phyloP scores from a whole-genome alignment of 768 basidiomycete genomes.

The Tremella fuciformis region DNA sequence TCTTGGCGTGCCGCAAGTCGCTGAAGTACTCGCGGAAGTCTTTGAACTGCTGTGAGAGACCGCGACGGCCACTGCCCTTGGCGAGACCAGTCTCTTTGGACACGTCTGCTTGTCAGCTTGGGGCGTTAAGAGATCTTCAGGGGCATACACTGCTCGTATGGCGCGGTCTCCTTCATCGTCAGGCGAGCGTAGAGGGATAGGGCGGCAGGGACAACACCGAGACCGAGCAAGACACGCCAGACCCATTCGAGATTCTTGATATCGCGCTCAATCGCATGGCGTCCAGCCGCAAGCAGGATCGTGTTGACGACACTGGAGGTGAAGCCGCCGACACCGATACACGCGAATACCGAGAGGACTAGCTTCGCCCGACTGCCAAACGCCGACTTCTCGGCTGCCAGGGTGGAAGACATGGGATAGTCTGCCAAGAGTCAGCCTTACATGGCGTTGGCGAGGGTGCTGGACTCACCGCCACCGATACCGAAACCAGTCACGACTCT shows the following conservation, averaged over 20 bases:
- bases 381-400: conserved; percentile 60
- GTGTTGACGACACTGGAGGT: conserved; percentile 64
- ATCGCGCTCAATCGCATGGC: conserved; percentile 29
- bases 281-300: conserved; percentile 65
- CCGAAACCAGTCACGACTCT: conserved; percentile 74
- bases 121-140: background rate
- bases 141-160: conserved; percentile 1
- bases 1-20: conserved; percentile 67
- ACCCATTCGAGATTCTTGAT: conserved; percentile 2
- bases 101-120: background rate
- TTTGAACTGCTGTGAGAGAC: conserved; percentile 27
- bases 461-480: conserved; percentile 64
- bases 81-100: background rate
- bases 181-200: conserved; percentile 72
- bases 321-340: conserved; percentile 72
- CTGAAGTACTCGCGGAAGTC: conserved; percentile 69
- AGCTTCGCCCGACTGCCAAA: conserved; percentile 69
- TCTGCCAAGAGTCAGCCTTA: background rate
- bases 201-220: conserved; percentile 72
- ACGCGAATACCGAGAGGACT: conserved; percentile 53
- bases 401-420: conserved; percentile 53
- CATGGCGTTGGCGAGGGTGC: conserved; percentile 67
- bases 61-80: background rate
- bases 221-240: conserved; percentile 54
- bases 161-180: conserved; percentile 62